These are phyloP conservation scores for Vaccinium corymbosum DNA, from an alignment of 148 eudicot genomes.

Conservation along the genomic window DNA sequence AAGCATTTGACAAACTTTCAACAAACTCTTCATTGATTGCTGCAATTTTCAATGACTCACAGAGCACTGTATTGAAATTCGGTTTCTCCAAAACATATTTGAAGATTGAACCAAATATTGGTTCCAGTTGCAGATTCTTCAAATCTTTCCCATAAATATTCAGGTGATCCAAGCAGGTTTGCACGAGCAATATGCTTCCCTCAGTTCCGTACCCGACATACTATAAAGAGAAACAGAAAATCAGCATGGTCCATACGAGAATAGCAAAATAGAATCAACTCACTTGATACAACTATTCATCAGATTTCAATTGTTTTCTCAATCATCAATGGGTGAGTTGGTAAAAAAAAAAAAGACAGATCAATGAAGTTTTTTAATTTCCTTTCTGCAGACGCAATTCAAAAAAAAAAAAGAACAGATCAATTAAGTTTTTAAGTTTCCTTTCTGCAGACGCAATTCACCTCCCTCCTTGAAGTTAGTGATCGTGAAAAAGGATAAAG, in stretches of 20 bases:
- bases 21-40: constrained; percentile 64
- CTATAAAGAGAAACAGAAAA: constrained; percentile 32
- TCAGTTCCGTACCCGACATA: constrained; percentile 53
- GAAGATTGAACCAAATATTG: constrained; percentile 55
- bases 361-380: not conserved
- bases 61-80: constrained; percentile 68
- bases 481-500: not conserved
- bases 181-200: constrained; percentile 64
- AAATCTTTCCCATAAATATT: constrained; percentile 48
- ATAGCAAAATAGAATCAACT: not conserved
- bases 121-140: constrained; percentile 50
- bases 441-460: not conserved
- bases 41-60: constrained; percentile 49
- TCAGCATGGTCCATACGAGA: not conserved
- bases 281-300: not conserved
- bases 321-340: not conserved
- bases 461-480: not conserved
- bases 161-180: constrained; percentile 61
- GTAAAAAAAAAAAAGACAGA: not conserved
- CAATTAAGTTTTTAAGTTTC: not conserved
- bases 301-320: not conserved
- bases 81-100: constrained; percentile 64
- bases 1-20: constrained; percentile 56
- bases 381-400: not conserved
- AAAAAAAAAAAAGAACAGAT: too few relatives aligned